A percentile compares a stretch with the other conserved stretches of the same genome.
phyloP scores from a whole-genome alignment of 2,329 filamentous ascomycete genomes.

The Thermothelomyces thermophilus region DNA sequence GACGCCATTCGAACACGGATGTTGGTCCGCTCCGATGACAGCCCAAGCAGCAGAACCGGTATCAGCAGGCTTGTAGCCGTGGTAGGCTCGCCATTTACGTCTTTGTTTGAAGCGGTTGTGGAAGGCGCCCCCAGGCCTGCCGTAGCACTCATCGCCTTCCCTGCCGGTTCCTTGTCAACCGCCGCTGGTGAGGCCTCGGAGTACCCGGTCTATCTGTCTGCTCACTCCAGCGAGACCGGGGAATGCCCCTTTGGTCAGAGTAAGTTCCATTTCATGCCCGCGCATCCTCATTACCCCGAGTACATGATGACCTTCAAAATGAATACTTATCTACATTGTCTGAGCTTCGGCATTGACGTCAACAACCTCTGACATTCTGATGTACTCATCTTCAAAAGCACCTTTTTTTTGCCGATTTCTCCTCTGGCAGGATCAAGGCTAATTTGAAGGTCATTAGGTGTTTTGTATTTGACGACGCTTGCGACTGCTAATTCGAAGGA shows the following conservation, averaged over 20 bases:
- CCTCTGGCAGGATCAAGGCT: slow-evolving; percentile 26
- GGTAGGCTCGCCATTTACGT: slow-evolving; percentile 56
- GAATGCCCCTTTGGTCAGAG: slow-evolving; percentile 85
- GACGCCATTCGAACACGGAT: slow-evolving; percentile 49
- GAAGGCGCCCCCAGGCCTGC: slow-evolving; percentile 73
- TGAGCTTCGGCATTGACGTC: slow-evolving; percentile 83
- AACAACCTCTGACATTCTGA: slow-evolving; percentile 87
- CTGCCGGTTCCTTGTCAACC: slow-evolving; percentile 41
- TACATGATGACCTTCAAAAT: slow-evolving; percentile 84
- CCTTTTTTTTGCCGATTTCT: slow-evolving; percentile 16
- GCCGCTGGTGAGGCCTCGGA: slow-evolving; percentile 31
- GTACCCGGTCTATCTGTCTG: slow-evolving; percentile 52
- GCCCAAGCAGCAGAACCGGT: slow-evolving; percentile 24
- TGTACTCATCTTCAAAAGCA: slow-evolving; percentile 33
- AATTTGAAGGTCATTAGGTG: slow-evolving; percentile 30
- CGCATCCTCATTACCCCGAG: slow-evolving; percentile 28
- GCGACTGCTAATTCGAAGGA: slow-evolving; percentile 29
- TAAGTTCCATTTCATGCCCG: slow-evolving; percentile 58
- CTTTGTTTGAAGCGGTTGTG: slow-evolving; percentile 61
- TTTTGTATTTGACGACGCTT: slow-evolving; percentile 37
- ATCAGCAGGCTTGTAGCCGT: slow-evolving; percentile 61
- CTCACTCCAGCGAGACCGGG: slow-evolving; percentile 84
- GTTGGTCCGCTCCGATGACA: slow-evolving; percentile 42
- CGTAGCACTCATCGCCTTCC: slow-evolving; percentile 63
- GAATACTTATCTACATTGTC: slow-evolving; percentile 99